Percentiles rank a stretch among this genome's conserved stretches.
Evolutionary conservation across 2,329 filamentous ascomycete species (phyloP).

Genomic region (Aureobasidium lini): DNA sequence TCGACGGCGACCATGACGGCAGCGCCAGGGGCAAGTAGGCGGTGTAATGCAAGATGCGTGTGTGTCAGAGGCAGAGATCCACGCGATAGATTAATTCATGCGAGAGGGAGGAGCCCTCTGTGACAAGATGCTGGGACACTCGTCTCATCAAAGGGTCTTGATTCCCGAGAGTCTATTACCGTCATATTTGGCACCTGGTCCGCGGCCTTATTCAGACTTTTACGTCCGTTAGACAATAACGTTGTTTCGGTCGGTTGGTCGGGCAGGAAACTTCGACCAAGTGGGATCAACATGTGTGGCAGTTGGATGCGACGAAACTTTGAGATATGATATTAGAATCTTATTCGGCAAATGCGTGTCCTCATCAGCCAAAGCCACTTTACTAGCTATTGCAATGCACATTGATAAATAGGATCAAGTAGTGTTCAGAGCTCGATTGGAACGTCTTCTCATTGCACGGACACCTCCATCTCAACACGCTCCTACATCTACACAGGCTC

Average conservation of each 20-base stretch:
- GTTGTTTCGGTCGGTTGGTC: not conserved
- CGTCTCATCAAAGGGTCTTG: not conserved
- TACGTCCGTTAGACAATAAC: not conserved
- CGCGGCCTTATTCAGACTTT: not conserved
- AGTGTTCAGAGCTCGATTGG: too few relatives aligned
- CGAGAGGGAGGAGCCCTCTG: not conserved
- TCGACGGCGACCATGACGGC: conserved; percentile 7
- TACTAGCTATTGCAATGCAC: too few relatives aligned
- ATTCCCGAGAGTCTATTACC: not conserved
- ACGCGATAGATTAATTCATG: conserved; percentile 1
- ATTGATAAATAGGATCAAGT: too few relatives aligned
- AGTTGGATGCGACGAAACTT: not conserved
- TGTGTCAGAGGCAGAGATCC: not conserved
- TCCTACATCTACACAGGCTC: too few relatives aligned
- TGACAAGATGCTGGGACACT: not conserved
- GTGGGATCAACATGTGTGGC: not conserved
- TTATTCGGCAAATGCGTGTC: too few relatives aligned
- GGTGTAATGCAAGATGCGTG: not conserved
- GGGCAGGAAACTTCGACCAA: not conserved
- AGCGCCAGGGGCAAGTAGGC: not conserved
- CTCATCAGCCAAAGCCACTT: too few relatives aligned
- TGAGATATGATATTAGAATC: not conserved
- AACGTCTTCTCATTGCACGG: too few relatives aligned
- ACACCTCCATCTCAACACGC: too few relatives aligned
- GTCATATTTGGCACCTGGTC: not conserved